Evolutionary conservation across 2,329 filamentous ascomycete genomes (phyloP).

Genomic region (Trichoderma polysporum): DNA sequence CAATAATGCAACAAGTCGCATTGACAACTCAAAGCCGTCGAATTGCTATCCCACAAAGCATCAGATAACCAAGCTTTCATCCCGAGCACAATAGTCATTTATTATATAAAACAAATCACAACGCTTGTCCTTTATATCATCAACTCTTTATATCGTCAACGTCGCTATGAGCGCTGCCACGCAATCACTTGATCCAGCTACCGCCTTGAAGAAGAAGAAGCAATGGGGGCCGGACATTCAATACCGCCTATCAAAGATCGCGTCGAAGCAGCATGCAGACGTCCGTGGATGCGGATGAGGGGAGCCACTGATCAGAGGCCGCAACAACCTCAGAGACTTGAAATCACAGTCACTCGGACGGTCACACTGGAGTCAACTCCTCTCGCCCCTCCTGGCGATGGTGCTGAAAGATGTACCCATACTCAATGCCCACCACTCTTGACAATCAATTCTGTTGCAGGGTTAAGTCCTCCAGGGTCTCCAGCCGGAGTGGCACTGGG

Average conservation of each 20-base stretch:
- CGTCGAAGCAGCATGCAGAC: background rate
- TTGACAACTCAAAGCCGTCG: background rate
- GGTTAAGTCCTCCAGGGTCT: background rate
- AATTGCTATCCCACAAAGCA: background rate
- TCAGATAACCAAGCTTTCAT: background rate
- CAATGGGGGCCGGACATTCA: background rate
- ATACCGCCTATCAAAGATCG: background rate
- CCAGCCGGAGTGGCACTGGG: background rate
- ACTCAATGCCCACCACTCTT: background rate
- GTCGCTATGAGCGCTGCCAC: constrained; percentile 23
- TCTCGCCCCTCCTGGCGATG: background rate
- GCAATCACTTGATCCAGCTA: background rate
- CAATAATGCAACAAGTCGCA: background rate
- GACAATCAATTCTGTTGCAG: background rate
- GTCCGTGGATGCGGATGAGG: background rate
- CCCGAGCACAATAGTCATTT: background rate
- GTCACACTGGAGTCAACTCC: background rate
- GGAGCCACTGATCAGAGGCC: too few species aligned
- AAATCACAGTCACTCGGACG: background rate
- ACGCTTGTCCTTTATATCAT: background rate
- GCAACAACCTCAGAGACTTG: background rate
- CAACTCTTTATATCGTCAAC: background rate
- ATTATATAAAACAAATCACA: background rate
- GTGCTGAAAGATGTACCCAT: background rate
- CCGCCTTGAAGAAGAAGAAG: background rate